Evolutionary conservation across 108 stramenopile species (phyloP).

Genomic region (Cyclotella cryptica): DNA sequence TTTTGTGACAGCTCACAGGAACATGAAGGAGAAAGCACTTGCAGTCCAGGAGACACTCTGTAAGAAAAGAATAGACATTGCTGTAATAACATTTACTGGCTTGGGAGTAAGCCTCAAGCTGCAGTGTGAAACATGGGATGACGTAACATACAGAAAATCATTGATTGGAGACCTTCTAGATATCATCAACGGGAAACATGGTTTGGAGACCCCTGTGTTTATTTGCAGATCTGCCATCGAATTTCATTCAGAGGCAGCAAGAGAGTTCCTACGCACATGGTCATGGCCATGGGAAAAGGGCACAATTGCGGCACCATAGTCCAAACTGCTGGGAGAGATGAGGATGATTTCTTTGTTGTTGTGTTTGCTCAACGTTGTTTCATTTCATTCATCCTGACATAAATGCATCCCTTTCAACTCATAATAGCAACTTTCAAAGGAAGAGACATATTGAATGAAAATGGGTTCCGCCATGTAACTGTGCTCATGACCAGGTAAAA

Average conservation of each 20-base stretch:
- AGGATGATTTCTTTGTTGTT: not conserved
- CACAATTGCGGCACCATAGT: constrained; percentile 32
- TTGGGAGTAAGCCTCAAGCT: constrained; percentile 21
- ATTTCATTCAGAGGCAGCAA: constrained; percentile 37
- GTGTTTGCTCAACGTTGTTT: not conserved
- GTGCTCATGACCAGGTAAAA: constrained; percentile 18
- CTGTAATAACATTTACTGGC: constrained; percentile 24
- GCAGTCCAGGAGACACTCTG: constrained; percentile 22
- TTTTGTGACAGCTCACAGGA: constrained; percentile 22
- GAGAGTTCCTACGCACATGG: constrained; percentile 46
- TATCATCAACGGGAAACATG: constrained; percentile 28
- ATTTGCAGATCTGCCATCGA: constrained; percentile 50
- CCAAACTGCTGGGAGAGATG: constrained; percentile 44
- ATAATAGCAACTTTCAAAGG: constrained; percentile 50
- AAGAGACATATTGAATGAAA: constrained; percentile 26
- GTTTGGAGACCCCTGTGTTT: constrained; percentile 41
- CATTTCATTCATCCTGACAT: not conserved
- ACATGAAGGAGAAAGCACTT: constrained; percentile 28
- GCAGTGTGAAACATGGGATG: constrained; percentile 11
- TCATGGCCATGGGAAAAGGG: constrained; percentile 35
- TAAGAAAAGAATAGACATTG: constrained; percentile 15
- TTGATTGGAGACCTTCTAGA: constrained; percentile 20
- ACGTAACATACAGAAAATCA: constrained; percentile 10
- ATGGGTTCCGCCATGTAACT: constrained; percentile 32
- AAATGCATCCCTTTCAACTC: not conserved